Evolutionary conservation across 2,329 filamentous ascomycete genomes (phyloP), one percentile per base, ranked within the genome.

Genomic region (Fusarium sambucinum): DNA sequence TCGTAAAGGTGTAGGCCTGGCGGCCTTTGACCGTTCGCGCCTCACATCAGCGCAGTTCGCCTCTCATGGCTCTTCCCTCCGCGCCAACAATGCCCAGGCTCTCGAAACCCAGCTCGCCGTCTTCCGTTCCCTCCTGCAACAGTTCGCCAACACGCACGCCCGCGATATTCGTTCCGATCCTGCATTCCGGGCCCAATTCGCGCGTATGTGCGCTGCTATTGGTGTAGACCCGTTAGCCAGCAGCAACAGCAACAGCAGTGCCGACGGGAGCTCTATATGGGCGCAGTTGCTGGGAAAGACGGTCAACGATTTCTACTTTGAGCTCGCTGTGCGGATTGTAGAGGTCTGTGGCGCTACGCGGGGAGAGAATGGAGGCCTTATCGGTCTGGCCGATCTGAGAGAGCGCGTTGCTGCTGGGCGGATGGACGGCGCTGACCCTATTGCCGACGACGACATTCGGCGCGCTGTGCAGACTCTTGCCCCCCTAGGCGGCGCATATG

Each of bases 271-370:
- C 19, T 96, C 91, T 60, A 89, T 97, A 61, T 98, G 96, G 95
- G 92, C 93, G 11, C 94, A 97, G 82, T 88, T 98, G 66, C 86
- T 98, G 21, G 96, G 96, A 30, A 89, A 92, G 62, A 94, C 90
- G 73, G 94, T 99, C 72, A 97, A 97, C 77, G 96, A 99, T 79
- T 99, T 99, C 77, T 99, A 98, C 82, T 98, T 98, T 79, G 95
- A 97, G 82, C 88, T 99, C 45, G 96, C 94, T 2, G 95, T 98
- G n/a, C 87, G 93, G 50, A 92, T 98, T 1, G 96, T 99, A 8
- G 95, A 98, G 79, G 89, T 97, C 10, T 99, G 96, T 77, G 86
- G 93, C 8, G 89, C 90, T 53, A 97, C 94, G 44, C 85, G 96
- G 53, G 88, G 87, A 6, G 95, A 97, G 80, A 99, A 99, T 77